These are phyloP conservation scores for Jaapia argillacea DNA, from an alignment of 768 basidiomycete genomes.

Conservation along the genomic window DNA sequence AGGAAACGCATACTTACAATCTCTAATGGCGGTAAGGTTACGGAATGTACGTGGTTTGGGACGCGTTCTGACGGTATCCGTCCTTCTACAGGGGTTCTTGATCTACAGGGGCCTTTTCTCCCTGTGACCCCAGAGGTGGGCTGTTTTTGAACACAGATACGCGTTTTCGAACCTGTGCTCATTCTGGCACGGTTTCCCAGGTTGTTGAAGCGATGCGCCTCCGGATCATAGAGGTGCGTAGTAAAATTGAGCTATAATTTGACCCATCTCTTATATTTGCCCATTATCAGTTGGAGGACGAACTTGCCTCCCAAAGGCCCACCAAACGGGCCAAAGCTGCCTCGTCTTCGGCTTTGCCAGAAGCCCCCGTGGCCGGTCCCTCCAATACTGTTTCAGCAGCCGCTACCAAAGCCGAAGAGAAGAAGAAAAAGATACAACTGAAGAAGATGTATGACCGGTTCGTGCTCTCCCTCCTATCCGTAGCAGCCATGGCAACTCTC, in stretches of 20 bases:
- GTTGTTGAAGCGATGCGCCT: background rate
- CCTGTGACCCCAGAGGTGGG: too few relatives aligned
- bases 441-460: constrained; percentile 31
- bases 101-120: too few relatives aligned
- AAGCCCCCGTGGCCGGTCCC: background rate
- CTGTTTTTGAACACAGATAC: too few relatives aligned
- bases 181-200: too few relatives aligned
- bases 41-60: too few relatives aligned
- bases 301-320: background rate
- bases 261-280: background rate
- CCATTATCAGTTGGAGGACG: background rate
- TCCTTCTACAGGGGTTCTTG: too few relatives aligned
- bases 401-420: constrained; percentile 24
- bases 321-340: background rate
- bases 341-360: background rate
- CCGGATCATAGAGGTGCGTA: background rate
- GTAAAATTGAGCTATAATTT: background rate
- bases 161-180: too few relatives aligned
- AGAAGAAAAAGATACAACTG: constrained; percentile 27
- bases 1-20: too few relatives aligned
- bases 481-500: too few relatives aligned
- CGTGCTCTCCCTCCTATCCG: background rate
- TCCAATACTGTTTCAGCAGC: constrained; percentile 9
- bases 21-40: too few relatives aligned
- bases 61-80: too few relatives aligned